Evolutionary conservation across 2,329 filamentous ascomycete genomes (phyloP).

Genomic region (Xylaria sp.): DNA sequence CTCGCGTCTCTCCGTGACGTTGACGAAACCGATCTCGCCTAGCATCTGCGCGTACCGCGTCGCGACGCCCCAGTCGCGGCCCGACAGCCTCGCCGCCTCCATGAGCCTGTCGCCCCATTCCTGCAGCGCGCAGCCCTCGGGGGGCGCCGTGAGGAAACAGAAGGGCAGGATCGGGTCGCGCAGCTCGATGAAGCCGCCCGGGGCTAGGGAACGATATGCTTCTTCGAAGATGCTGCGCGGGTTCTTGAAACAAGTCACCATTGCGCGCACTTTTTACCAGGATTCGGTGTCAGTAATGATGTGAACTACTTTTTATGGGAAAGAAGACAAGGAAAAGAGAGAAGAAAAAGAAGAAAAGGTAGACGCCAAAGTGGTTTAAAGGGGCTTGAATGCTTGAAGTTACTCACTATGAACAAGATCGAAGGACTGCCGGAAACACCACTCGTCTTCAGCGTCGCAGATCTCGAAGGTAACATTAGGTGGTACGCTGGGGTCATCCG

Average conservation of each 20-base stretch:
- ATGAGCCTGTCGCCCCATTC: slow-evolving; percentile 42
- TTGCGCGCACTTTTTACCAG: slow-evolving; percentile 39
- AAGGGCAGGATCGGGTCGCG: slow-evolving; percentile 46
- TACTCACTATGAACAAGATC: slow-evolving; percentile 43
- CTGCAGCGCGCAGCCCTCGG: slow-evolving; percentile 40
- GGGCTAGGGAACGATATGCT: slow-evolving; percentile 38
- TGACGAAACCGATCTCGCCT: slow-evolving; percentile 40
- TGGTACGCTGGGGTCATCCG: slow-evolving; percentile 34
- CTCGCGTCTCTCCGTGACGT: slow-evolving; percentile 41
- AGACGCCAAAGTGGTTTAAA: too few relatives aligned
- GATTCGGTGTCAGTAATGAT: background rate
- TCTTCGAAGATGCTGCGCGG: slow-evolving; percentile 40
- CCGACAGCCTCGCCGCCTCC: slow-evolving; percentile 38
- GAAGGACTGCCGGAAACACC: slow-evolving; percentile 41
- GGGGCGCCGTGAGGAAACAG: slow-evolving; percentile 42
- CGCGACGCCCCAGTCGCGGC: slow-evolving; percentile 43
- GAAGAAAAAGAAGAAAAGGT: too few relatives aligned
- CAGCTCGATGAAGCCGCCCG: slow-evolving; percentile 46
- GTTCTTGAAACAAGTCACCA: slow-evolving; percentile 44
- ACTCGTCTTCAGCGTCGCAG: slow-evolving; percentile 47
- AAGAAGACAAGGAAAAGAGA: background rate
- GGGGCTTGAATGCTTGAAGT: background rate
- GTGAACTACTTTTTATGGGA: background rate
- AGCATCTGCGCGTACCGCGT: slow-evolving; percentile 40
- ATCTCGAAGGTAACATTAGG: slow-evolving; percentile 46